Conservation (phyloP, 371 early-diverging fungal genomes). For the Mucor saturninus region DNA sequence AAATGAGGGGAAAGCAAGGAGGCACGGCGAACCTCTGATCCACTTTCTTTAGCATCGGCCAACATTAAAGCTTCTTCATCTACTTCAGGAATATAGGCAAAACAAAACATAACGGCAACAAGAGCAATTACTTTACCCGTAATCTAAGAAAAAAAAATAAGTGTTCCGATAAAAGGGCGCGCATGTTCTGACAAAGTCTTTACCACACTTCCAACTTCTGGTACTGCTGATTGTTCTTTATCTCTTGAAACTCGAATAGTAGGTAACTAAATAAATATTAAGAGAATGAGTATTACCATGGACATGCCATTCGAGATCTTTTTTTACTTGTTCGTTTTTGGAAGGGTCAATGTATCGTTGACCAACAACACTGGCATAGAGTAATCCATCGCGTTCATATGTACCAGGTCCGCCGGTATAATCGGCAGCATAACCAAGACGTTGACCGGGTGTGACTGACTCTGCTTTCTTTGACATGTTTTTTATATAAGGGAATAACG, state of each 20-base stretch:
- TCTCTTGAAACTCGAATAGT: constrained; percentile 68
- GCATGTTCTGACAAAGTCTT: constrained; percentile 6
- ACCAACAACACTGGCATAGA: constrained; percentile 86
- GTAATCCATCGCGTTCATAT: constrained; percentile 75
- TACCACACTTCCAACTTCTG: constrained; percentile 84
- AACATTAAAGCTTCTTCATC: constrained; percentile 72
- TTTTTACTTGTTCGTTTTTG: constrained; percentile 45
- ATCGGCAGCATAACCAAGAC: constrained; percentile 77
- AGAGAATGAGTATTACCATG: no score
- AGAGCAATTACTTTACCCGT: constrained; percentile 78
- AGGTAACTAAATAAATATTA: constrained; percentile 44
- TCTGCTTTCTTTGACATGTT: constrained; percentile 26
- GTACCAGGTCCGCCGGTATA: constrained; percentile 77
- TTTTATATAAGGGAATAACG: background rate
- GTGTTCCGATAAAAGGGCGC: no score
- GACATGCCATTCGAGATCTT: no score
- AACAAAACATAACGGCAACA: constrained; percentile 45
- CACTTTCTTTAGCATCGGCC: constrained; percentile 90
- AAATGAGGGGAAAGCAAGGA: constrained; percentile 47
- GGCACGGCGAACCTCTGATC: constrained; percentile 85
- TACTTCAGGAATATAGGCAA: constrained; percentile 50
- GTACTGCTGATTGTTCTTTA: constrained; percentile 78
- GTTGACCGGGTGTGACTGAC: constrained; percentile 82
- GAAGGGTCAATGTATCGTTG: constrained; percentile 45
- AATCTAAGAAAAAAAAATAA: constrained; percentile 36